Evolutionary conservation across 2,329 filamentous ascomycete species (phyloP).

Genomic region (Trichoderma sp.): DNA sequence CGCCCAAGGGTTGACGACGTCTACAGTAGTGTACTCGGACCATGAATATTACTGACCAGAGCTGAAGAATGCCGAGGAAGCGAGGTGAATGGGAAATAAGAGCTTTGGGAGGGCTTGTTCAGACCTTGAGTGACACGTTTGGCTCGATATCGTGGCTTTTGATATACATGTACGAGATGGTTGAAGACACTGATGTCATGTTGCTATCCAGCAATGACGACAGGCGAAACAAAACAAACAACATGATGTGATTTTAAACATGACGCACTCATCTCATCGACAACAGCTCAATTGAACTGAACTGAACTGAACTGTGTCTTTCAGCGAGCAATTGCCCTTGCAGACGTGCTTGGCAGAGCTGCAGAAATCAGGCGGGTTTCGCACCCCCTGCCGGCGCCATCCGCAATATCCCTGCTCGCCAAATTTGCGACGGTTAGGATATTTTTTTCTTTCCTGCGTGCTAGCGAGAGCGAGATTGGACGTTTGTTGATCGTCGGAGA

Average conservation of each 20-base stretch:
- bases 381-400: conserved; percentile 23
- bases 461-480: conserved; percentile 11
- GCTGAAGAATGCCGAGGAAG: neutral
- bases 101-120: neutral
- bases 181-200: neutral
- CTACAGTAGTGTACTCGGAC: no score
- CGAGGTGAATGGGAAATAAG: neutral
- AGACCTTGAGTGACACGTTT: neutral
- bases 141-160: neutral
- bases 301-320: neutral
- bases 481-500: conserved; percentile 5
- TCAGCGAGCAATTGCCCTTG: neutral
- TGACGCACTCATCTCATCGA: neutral
- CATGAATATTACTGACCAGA: neutral
- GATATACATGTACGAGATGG: neutral
- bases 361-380: neutral
- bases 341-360: neutral
- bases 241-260: neutral
- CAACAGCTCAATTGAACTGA: neutral
- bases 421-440: conserved; percentile 27
- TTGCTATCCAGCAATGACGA: neutral
- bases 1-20: neutral
- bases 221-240: neutral
- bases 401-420: conserved; percentile 30
- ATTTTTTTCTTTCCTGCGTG: neutral